phyloP scores from a whole-genome alignment of 2,329 filamentous ascomycete species.

The Talaromyces sp. region DNA sequence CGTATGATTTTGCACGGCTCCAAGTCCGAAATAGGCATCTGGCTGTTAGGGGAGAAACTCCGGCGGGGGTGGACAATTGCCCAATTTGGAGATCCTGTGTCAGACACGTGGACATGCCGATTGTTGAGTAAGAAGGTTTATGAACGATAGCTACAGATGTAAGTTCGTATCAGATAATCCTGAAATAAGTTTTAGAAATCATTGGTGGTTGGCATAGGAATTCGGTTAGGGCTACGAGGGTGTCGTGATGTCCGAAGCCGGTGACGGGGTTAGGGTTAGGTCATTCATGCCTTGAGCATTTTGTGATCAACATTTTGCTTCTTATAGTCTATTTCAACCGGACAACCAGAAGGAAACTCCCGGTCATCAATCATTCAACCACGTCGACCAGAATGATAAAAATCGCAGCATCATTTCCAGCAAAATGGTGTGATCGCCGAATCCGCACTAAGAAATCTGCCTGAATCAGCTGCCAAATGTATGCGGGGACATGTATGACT shows the following conservation, averaged over 20 bases:
- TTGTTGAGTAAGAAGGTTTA: background rate
- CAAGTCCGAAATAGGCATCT: background rate
- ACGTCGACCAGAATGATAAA: background rate
- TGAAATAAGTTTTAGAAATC: background rate
- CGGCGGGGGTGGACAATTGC: slow-evolving; percentile 4
- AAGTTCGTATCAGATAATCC: background rate
- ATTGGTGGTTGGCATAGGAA: background rate
- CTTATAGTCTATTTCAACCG: background rate
- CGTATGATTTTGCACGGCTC: background rate
- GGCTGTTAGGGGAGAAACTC: background rate
- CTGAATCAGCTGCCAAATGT: background rate
- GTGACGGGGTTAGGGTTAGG: background rate
- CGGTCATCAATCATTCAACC: background rate
- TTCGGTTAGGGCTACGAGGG: background rate
- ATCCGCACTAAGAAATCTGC: background rate
- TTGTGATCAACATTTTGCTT: background rate
- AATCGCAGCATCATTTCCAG: background rate
- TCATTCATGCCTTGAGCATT: background rate
- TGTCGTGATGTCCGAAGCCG: background rate
- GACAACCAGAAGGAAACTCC: background rate
- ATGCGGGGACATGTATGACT: slow-evolving; percentile 4
- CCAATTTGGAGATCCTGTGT: background rate
- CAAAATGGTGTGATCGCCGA: slow-evolving; percentile 1
- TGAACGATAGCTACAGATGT: background rate
- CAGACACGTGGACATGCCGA: background rate